Conservation (phyloP, 352 stramenopile genomes). For the Globisporangium okanoganense region DNA sequence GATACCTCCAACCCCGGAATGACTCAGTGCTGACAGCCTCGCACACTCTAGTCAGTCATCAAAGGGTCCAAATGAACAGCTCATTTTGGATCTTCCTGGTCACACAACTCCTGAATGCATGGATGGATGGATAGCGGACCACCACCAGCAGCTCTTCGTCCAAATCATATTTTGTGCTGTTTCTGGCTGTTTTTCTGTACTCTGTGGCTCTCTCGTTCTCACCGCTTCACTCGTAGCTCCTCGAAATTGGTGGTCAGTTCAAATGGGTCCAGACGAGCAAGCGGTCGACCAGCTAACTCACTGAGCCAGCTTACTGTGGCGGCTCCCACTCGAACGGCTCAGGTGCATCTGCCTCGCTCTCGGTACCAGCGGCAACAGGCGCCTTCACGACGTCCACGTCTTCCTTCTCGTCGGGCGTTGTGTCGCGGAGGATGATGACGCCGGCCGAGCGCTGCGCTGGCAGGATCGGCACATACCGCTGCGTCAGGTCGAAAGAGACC, state of each 20-base stretch:
- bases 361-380: constrained; percentile 81
- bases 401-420: constrained; percentile 89
- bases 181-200: constrained; percentile 2
- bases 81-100: constrained; percentile 7
- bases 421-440: constrained; percentile 96
- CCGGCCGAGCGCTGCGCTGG: constrained; percentile 74
- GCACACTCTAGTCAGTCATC: not conserved
- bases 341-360: constrained; percentile 93
- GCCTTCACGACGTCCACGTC: constrained; percentile 93
- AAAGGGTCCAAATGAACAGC: not conserved
- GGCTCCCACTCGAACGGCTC: constrained; percentile 97
- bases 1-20: not conserved
- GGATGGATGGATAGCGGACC: no score
- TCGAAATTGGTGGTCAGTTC: not conserved
- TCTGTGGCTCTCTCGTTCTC: not conserved
- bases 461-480: constrained; percentile 91
- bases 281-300: not conserved
- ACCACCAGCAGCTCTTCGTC: not conserved
- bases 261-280: not conserved
- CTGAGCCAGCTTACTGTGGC: constrained; percentile 30
- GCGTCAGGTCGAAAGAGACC: constrained; percentile 88
- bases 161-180: constrained; percentile 8
- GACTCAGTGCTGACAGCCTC: not conserved
- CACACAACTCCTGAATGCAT: not conserved
- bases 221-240: not conserved